Percentiles rank a stretch among this genome's conserved stretches.
phyloP scores from a whole-genome alignment of 768 basidiomycete genomes.

The Phylloporus sp. region DNA sequence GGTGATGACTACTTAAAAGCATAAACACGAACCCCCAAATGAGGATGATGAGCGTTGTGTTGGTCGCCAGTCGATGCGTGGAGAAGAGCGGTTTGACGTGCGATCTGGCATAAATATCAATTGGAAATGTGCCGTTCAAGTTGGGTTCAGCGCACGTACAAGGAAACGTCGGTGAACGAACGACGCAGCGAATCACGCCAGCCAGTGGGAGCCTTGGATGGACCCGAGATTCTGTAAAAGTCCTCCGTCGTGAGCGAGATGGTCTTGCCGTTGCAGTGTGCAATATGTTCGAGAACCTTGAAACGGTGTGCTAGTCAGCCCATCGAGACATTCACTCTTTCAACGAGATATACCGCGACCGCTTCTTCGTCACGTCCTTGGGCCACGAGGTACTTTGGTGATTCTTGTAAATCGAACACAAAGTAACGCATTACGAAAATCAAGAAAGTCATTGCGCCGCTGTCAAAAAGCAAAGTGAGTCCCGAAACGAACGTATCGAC shows the following conservation, averaged over 20 bases:
- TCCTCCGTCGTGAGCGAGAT: conserved; percentile 44
- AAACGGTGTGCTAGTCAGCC: not conserved
- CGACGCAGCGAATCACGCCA: conserved; percentile 25
- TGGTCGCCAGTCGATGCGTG: conserved; percentile 38
- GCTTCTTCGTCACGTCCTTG: conserved; percentile 56
- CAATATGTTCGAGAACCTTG: conserved; percentile 46
- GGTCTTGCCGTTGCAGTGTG: conserved; percentile 41
- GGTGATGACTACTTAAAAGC: not conserved
- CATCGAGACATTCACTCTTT: not conserved
- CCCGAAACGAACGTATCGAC: not conserved
- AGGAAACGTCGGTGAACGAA: conserved; percentile 36
- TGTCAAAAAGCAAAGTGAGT: conserved; percentile 15
- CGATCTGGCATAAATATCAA: conserved; percentile 23
- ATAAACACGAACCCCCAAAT: conserved; percentile 43
- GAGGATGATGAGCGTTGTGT: conserved; percentile 44
- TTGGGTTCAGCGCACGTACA: conserved; percentile 27
- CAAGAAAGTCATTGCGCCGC: conserved; percentile 44
- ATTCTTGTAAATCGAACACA: conserved; percentile 56
- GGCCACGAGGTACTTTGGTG: conserved; percentile 55
- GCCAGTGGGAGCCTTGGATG: conserved; percentile 10
- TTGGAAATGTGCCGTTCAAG: not conserved
- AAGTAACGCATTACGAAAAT: conserved; percentile 53
- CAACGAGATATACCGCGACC: conserved; percentile 32
- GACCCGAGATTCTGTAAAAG: conserved; percentile 30
- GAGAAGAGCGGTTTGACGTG: conserved; percentile 49